Base-by-base conservation (phyloP, 1,284 basidiomycete genomes). In the Singerocomus inundabilis region DNA sequence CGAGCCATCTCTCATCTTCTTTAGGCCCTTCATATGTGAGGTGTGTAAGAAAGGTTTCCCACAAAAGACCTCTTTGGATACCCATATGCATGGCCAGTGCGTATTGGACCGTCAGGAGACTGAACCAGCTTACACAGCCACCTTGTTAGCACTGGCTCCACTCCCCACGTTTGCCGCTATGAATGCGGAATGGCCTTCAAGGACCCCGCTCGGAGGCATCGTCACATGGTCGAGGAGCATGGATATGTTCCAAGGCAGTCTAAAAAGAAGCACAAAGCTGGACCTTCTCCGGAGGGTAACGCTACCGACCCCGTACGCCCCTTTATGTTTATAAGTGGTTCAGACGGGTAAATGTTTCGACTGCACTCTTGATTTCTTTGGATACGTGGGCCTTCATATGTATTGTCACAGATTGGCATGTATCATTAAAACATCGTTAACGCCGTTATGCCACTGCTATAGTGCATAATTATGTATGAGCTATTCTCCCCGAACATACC, bases 11-110 rank as follows among this genome's bases (percentile, higher is more conserved):
- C 56, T 63, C 36, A 54, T 37, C 42, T 43, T 34, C 54, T 53
- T 34, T 48, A 85, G 81, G 54, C 77, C 75, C 16, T 82, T 77
- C 60, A 59, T 72, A 39, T 85, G 83, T 61, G 64, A 64, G n/a
- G 70, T 74, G 48, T 85, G 84, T 57, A 67, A 69, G 44, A 78
- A 79, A 56, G 72, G 72, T 3, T 85, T 84, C 61, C 74, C 80
- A 12, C 72, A 86, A 71, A 79, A 81, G 65, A 80, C 78, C 6
- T 79, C 80, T 40, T 67, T 81, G n/a, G 72, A 77, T 43, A 81
- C 80, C 32, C 83, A 85, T 60, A 70, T 77, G 48, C 76, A 81
- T 57, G 78, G 76, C 46, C 84, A 85, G 84, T 85, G 59, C 60
- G 80, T 59, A 55, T 49, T 44, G 16, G 31, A 43, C 41, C 12